Conservation (phyloP, 169 alveolate genomes). For the Theileria annulata region DNA sequence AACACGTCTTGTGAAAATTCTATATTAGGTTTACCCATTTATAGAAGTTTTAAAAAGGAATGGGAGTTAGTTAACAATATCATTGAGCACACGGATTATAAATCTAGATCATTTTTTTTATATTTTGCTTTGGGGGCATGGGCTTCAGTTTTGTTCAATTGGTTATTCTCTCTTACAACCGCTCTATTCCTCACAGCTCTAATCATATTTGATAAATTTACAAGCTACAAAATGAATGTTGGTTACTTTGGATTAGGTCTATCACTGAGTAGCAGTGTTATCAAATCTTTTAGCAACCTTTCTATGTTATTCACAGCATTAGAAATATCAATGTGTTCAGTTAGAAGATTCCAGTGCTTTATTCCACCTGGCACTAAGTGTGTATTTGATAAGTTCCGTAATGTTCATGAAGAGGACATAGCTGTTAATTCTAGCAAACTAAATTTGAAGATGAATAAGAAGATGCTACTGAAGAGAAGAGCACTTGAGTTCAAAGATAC, state of each 20-base stretch:
- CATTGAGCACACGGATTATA: slow-evolving; percentile 17
- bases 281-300: not conserved
- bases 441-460: not conserved
- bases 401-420: no score
- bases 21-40: slow-evolving; percentile 34
- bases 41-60: slow-evolving; percentile 47
- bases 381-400: no score
- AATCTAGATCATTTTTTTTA: slow-evolving; percentile 9
- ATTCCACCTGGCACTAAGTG: slow-evolving; percentile 20
- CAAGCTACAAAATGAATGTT: not conserved
- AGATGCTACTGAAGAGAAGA: not conserved
- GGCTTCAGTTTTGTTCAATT: slow-evolving; percentile 10
- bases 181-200: not conserved
- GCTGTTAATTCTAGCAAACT: not conserved
- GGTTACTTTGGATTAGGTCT: not conserved
- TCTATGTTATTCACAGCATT: not conserved
- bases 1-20: slow-evolving; percentile 25
- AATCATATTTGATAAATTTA: not conserved
- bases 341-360: not conserved
- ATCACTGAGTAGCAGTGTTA: slow-evolving; percentile 8
- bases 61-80: slow-evolving; percentile 8
- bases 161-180: slow-evolving; percentile 17
- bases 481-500: not conserved
- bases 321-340: slow-evolving; percentile 1
- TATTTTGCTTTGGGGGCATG: slow-evolving; percentile 12